phyloP scores from a whole-genome alignment of 176 grass and related monocot genomes.

The Zea luxurians region DNA sequence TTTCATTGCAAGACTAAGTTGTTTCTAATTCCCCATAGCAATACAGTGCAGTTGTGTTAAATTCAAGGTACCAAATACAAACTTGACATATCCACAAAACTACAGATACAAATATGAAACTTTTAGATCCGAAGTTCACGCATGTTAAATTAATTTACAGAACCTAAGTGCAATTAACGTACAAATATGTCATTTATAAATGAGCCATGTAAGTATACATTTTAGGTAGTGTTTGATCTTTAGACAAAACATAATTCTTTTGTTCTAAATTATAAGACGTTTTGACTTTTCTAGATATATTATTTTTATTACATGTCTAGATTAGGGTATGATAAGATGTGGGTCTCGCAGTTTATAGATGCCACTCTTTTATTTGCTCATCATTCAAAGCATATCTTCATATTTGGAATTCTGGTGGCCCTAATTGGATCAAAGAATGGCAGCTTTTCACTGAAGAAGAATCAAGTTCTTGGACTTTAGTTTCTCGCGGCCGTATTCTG shows the following conservation, averaged over 20 bases:
- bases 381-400: too few species aligned
- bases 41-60: background rate
- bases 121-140: background rate
- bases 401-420: too few species aligned
- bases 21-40: background rate
- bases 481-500: too few species aligned
- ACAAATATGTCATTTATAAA: background rate
- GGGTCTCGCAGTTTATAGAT: too few species aligned
- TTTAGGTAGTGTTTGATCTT: background rate
- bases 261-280: background rate
- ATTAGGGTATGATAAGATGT: background rate
- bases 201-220: background rate
- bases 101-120: background rate
- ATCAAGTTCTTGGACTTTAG: too few species aligned
- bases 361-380: too few species aligned
- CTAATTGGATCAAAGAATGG: too few species aligned
- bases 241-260: background rate
- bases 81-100: background rate
- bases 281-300: background rate
- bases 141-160: background rate
- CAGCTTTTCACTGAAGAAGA: too few species aligned
- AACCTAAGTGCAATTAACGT: background rate
- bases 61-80: background rate
- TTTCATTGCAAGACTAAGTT: background rate
- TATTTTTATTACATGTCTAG: background rate